Conservation (phyloP, 2,329 filamentous ascomycete species). For the Aspergillus sp. region DNA sequence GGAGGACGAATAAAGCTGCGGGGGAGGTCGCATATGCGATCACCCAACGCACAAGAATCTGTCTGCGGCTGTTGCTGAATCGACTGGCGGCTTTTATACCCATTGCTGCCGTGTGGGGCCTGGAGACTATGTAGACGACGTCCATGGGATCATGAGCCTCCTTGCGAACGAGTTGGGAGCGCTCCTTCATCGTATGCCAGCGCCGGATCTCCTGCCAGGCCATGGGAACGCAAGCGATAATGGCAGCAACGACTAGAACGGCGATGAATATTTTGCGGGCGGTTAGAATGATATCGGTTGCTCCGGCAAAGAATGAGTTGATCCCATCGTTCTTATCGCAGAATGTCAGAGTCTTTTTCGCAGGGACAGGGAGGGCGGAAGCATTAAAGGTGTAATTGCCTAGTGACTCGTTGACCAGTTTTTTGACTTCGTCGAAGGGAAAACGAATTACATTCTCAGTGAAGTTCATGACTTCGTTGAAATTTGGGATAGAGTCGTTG, state of each 20-base stretch:
- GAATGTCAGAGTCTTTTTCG: constrained; percentile 80
- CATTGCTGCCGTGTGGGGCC: constrained; percentile 71
- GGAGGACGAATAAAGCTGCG: constrained; percentile 81
- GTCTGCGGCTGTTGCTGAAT: constrained; percentile 63
- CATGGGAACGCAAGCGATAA: constrained; percentile 76
- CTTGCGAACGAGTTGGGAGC: constrained; percentile 65
- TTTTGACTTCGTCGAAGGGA: constrained; percentile 80
- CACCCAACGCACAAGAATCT: constrained; percentile 77
- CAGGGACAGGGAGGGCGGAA: constrained; percentile 75
- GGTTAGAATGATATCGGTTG: constrained; percentile 66
- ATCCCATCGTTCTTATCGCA: constrained; percentile 84
- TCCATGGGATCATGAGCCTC: constrained; percentile 79
- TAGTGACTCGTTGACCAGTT: constrained; percentile 70
- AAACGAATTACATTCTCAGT: constrained; percentile 72
- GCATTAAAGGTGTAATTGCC: constrained; percentile 76
- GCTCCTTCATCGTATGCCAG: constrained; percentile 72
- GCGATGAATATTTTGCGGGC: constrained; percentile 75
- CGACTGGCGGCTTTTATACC: constrained; percentile 71
- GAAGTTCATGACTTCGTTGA: constrained; percentile 79
- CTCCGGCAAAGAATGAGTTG: constrained; percentile 75
- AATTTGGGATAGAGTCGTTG: constrained; percentile 78
- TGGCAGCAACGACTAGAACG: constrained; percentile 70
- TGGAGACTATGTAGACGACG: constrained; percentile 81
- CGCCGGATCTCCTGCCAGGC: constrained; percentile 76
- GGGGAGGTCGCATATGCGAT: constrained; percentile 84